A percentile compares a stretch with the other conserved stretches of the same genome.
phyloP scores from a whole-genome alignment of 2,329 filamentous ascomycete species.

The Sporothrix pseudoabietina region DNA sequence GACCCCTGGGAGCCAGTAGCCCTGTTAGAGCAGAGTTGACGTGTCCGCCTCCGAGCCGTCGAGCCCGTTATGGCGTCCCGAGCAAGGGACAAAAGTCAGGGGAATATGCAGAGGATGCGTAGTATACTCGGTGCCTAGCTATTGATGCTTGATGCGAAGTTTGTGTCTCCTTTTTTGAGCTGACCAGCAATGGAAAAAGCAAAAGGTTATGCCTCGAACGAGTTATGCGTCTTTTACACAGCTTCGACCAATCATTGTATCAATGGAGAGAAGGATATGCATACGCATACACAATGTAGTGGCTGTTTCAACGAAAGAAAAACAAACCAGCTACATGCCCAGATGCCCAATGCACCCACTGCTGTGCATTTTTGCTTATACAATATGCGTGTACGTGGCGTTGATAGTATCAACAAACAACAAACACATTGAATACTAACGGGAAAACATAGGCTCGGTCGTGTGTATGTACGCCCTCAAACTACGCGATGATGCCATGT shows the following conservation, averaged over 20 bases:
- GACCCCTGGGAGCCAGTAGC: neutral
- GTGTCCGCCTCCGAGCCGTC: slow-evolving; percentile 27
- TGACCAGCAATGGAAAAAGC: neutral
- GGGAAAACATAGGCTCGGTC: neutral
- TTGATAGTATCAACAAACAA: neutral
- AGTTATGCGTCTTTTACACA: slow-evolving; percentile 9
- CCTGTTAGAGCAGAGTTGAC: slow-evolving; percentile 23
- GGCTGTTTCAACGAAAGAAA: neutral
- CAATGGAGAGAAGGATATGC: neutral
- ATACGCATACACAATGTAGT: neutral
- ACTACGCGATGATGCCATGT: slow-evolving; percentile 15
- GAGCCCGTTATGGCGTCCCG: slow-evolving; percentile 19
- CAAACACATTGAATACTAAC: neutral
- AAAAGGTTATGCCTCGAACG: slow-evolving; percentile 2
- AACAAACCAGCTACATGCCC: neutral
- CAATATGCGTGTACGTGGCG: neutral
- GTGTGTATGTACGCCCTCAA: neutral
- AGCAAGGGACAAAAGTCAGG: neutral
- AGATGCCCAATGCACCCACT: slow-evolving; percentile 10
- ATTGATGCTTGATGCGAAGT: neutral
- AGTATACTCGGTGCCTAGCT: neutral
- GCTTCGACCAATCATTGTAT: neutral
- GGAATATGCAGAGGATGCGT: neutral
- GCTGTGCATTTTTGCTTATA: slow-evolving; percentile 14
- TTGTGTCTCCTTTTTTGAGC: neutral